Percentiles rank a stretch among this genome's conserved stretches.
These are phyloP conservation scores for Tolypocladium guangdongense DNA, from an alignment of 2,329 filamentous ascomycete genomes.

Conservation along the genomic window DNA sequence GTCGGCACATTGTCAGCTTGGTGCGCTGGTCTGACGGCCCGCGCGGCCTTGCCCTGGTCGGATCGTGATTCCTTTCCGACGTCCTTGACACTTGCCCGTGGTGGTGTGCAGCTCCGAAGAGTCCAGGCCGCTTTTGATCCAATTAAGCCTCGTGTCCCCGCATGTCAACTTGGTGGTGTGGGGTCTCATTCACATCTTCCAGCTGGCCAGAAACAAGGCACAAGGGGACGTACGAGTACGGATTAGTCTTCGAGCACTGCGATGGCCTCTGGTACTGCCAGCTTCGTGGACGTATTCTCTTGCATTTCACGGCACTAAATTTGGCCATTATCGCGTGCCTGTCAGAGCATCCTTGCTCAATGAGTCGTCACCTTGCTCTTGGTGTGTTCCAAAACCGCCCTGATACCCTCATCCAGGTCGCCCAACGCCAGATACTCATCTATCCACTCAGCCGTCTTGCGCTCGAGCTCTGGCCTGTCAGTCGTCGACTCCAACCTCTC, in stretches of 20 bases:
- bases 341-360: no score
- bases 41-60: neutral
- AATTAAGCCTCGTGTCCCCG: neutral
- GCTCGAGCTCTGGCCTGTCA: constrained; percentile 33
- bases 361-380: constrained; percentile 19
- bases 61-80: neutral
- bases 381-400: constrained; percentile 43
- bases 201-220: neutral
- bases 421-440: constrained; percentile 36
- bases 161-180: neutral
- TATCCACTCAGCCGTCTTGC: constrained; percentile 44
- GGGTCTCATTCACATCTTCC: neutral
- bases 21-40: neutral
- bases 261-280: no score
- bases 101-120: neutral
- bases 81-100: neutral
- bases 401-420: constrained; percentile 44
- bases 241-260: neutral
- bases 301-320: neutral
- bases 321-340: no score
- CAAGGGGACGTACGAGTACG: no score
- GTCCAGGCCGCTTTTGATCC: neutral
- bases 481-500: constrained; percentile 31
- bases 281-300: no score
- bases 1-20: neutral